These are phyloP conservation scores for Monilinia fructicola DNA, from an alignment of 2,329 filamentous ascomycete species.

Conservation along the genomic window DNA sequence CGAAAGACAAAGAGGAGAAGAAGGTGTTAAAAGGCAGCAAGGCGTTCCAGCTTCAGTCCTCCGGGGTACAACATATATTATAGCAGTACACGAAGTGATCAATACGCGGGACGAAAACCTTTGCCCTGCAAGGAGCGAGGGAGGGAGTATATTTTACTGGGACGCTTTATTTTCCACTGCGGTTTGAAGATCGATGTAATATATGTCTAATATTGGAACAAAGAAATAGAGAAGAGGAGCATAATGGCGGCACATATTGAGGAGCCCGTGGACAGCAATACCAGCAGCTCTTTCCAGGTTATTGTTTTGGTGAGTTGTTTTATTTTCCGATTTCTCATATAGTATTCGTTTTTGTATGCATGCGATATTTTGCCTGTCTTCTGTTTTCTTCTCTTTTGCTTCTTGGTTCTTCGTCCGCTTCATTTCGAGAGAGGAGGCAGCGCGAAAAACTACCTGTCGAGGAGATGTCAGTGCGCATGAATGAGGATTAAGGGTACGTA, in stretches of 20 bases:
- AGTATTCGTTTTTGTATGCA: not conserved
- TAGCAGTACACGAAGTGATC: not conserved
- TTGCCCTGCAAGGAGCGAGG: not conserved
- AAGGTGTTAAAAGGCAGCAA: not conserved
- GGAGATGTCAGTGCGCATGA: not conserved
- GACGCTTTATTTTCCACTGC: not conserved
- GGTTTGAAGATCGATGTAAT: too few relatives aligned
- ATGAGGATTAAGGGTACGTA: not conserved
- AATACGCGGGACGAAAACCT: not conserved
- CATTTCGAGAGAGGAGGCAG: not conserved
- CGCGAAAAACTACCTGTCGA: not conserved
- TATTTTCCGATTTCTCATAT: not conserved
- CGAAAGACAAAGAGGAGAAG: conserved; percentile 1
- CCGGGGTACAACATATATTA: not conserved
- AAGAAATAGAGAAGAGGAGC: not conserved
- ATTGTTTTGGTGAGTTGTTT: conserved; percentile 66
- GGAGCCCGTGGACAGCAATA: conserved; percentile 45
- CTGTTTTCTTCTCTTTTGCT: too few relatives aligned
- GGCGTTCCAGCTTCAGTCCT: not conserved
- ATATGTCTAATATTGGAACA: not conserved
- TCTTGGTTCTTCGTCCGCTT: not conserved
- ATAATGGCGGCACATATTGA: conserved; percentile 10
- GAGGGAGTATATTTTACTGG: not conserved
- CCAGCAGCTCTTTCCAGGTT: conserved; percentile 56
- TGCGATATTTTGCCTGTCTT: not conserved